Evolutionary conservation across 805 yeast genomes (phyloP), one percentile per base, ranked within the genome.

Genomic region (Yamadazyma tumulicola): DNA sequence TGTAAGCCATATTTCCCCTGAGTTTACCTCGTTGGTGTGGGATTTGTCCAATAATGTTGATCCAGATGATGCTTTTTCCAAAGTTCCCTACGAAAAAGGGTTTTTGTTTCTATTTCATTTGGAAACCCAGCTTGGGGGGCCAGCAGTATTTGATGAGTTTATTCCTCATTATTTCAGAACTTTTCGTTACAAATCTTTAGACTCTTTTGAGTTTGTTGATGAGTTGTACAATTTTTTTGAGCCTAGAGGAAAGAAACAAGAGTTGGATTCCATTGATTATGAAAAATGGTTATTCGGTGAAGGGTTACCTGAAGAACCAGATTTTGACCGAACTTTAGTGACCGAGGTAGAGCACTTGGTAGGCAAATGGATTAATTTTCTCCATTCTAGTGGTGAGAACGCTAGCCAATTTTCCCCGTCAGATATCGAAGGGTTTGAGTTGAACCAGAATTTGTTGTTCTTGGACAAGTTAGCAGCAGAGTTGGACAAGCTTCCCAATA

Each of bases 61-160:
- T 31, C 63, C 63, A 11, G 63, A 57, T 35, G 59, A 53, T 35
- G 47, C 58, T 8, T 59, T 55, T 44, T 59, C 65, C 9, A 46
- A 47, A 28, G 52, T 59, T 12, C 67, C 67, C 2, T 60, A 60
- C 35, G 67, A 60, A 40, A 60, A 60, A 42, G 67, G 67, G 6
- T 59, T 57, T 46, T 50, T 49, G 36, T 59, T 60, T 37, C 45
- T 58, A 19, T 56, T 42, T 35, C 49, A 53, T 37, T 39, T 58
- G 27, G 64, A 58, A 42, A 42, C 36, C 4, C 28, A 34, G 20
- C 31, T 58, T 12, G 61, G 61, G 3, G 60, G 58, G 1, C 8
- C 29, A 11, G 27, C 36, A 11, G 54, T 39, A 23, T 58, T 58
- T 41, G 57, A 58, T 37, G 51, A 48, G 13, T 58, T 58, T 24